Evolutionary conservation across 1,139 yeast genomes (phyloP), one percentile per base, ranked within the genome.

Genomic region (Protomyces lactucae-debilis): DNA sequence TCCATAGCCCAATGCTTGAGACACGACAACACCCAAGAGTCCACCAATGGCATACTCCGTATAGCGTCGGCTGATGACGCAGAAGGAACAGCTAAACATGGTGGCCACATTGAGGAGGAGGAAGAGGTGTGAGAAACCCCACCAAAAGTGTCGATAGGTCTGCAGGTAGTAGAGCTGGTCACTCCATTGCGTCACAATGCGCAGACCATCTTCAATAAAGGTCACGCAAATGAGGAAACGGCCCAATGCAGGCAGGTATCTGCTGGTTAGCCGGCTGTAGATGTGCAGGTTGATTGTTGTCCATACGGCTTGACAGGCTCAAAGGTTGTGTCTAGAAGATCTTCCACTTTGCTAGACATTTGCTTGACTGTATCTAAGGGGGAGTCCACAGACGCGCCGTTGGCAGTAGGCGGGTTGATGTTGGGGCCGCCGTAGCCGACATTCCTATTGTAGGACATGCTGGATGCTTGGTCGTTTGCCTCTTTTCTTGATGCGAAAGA

Each of bases 161-260:
- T 89, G 83, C 71, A 93, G 80, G 75, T 88, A 93, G 74, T 85
- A 86, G 37, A 90, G 90, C 76, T 93, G 99, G 72, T 91, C 96
- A 40, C 82, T 76, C 98, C 98, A 93, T 76, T 92, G 98, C 16
- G 91, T 80, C 67, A 86, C 73, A 72, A 93, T 89, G 75, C 99
- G 82, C 66, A 87, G 75, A 1, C 97, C 85, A 73, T 93, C 99
- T 76, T 93, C 99, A 71, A 85, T 84, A 74, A 92, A 93, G 0
- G 99, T 93, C 61, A 96, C 97, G 67, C 93, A 97, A 70, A 93
- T 91, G 71, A 92, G 83, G 68, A 89, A 85, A 66, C 99, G 82
- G 36, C 97, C 98, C 70, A 93, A 82, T 28, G 87, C 85, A 14
- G 98, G 98, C 65, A 78, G 72, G 65, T 69, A 71, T 10, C 64